phyloP scores from a whole-genome alignment of 2,329 filamentous ascomycete species.

The Pseudopyrenochaeta lycopersici region DNA sequence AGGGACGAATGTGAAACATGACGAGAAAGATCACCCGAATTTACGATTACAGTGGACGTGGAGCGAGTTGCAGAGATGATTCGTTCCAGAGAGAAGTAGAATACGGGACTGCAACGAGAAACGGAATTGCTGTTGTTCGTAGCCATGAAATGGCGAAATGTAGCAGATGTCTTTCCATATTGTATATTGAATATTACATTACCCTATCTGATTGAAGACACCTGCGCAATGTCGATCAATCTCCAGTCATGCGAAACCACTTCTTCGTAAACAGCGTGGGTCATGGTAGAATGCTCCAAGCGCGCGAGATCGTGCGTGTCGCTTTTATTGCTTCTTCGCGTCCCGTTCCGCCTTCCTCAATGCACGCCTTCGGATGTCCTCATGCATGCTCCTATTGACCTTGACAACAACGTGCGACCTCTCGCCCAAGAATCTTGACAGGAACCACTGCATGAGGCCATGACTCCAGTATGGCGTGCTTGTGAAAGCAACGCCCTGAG shows the following conservation, averaged over 20 bases:
- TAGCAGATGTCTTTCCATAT: no score
- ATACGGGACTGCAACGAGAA: no score
- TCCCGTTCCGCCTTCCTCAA: slow-evolving; percentile 85
- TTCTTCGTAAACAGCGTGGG: no score
- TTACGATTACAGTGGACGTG: neutral
- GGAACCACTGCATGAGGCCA: slow-evolving; percentile 83
- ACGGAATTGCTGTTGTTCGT: no score
- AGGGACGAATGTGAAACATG: slow-evolving; percentile 21
- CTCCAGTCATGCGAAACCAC: no score
- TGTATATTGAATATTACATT: no score
- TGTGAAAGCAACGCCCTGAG: slow-evolving; percentile 80
- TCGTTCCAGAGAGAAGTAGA: no score
- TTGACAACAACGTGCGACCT: slow-evolving; percentile 66
- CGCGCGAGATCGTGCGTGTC: no score
- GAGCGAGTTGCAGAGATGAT: neutral
- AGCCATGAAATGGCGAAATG: no score
- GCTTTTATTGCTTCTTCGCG: slow-evolving; percentile 68
- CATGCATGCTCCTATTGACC: slow-evolving; percentile 76
- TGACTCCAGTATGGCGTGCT: slow-evolving; percentile 96
- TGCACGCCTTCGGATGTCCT: slow-evolving; percentile 82
- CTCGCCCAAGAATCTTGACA: slow-evolving; percentile 69
- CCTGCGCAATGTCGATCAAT: no score
- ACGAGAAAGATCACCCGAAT: slow-evolving; percentile 20
- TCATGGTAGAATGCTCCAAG: no score
- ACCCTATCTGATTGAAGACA: no score